phyloP scores from a whole-genome alignment of 371 early-diverging fungal genomes.

The Lichtheimia ornata region DNA sequence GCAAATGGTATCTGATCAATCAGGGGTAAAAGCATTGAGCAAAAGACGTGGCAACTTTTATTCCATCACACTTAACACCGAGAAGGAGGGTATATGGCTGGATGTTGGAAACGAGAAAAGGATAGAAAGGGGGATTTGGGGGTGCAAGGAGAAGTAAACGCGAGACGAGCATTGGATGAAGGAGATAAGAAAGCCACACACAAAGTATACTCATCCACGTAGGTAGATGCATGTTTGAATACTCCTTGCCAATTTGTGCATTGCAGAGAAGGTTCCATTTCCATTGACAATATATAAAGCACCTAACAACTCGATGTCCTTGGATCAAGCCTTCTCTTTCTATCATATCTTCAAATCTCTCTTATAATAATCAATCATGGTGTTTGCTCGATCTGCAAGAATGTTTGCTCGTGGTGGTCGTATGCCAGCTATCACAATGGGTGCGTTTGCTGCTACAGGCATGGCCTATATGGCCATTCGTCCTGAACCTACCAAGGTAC shows the following conservation, averaged over 20 bases:
- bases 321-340: neutral
- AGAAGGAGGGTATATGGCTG: no score
- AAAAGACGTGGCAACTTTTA: neutral
- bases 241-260: slow-evolving; percentile 5
- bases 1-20: no score
- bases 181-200: slow-evolving; percentile 1
- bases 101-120: no score
- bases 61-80: neutral
- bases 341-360: neutral
- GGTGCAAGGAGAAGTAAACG: slow-evolving; percentile 1
- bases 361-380: slow-evolving; percentile 8
- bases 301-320: no score
- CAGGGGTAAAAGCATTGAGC: neutral
- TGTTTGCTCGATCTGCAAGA: slow-evolving; percentile 39
- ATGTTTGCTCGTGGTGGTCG: slow-evolving; percentile 26
- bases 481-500: slow-evolving; percentile 29
- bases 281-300: neutral
- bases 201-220: neutral
- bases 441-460: slow-evolving; percentile 39
- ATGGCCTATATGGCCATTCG: slow-evolving; percentile 25
- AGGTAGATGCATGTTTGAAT: neutral
- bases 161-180: neutral
- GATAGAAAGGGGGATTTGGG: neutral
- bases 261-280: neutral
- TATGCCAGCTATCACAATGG: slow-evolving; percentile 27